Conservation (phyloP, 352 stramenopile genomes). For the Plasmopara viticola region DNA sequence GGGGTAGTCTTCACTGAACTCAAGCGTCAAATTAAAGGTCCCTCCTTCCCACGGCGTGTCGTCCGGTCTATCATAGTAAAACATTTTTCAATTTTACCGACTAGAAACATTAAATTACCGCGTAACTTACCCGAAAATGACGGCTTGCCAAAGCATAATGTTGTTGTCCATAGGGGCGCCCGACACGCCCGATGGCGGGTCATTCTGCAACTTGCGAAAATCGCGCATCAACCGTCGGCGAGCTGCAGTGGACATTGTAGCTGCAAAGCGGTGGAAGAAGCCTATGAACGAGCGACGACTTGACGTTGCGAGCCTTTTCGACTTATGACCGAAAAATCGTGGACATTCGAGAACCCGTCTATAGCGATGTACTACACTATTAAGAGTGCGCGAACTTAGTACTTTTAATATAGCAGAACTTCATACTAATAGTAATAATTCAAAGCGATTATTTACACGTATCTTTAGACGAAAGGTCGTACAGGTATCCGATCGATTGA, state of each 20-base stretch:
- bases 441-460: too few relatives aligned
- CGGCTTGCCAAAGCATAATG: conserved; percentile 95
- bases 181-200: conserved; percentile 95
- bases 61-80: conserved; percentile 80
- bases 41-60: conserved; percentile 98
- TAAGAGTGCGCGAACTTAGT: too few relatives aligned
- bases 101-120: conserved; percentile 3
- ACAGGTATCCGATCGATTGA: too few relatives aligned
- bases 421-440: too few relatives aligned
- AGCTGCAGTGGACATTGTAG: conserved; percentile 92
- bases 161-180: conserved; percentile 98
- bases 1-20: conserved; percentile 99
- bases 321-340: too few relatives aligned
- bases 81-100: conserved; percentile 10
- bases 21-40: conserved; percentile 97
- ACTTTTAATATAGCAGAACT: too few relatives aligned
- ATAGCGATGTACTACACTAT: too few relatives aligned
- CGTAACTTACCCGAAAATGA: conserved; percentile 79
- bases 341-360: too few relatives aligned
- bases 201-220: conserved; percentile 97
- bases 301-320: too few relatives aligned
- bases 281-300: too few relatives aligned
- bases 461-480: too few relatives aligned
- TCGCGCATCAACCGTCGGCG: conserved; percentile 95
- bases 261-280: background rate